Evolutionary conservation across 371 early-diverging fungal species (phyloP), one percentile per base, ranked within the genome.

Genomic region (Phascolomyces articulosus): DNA sequence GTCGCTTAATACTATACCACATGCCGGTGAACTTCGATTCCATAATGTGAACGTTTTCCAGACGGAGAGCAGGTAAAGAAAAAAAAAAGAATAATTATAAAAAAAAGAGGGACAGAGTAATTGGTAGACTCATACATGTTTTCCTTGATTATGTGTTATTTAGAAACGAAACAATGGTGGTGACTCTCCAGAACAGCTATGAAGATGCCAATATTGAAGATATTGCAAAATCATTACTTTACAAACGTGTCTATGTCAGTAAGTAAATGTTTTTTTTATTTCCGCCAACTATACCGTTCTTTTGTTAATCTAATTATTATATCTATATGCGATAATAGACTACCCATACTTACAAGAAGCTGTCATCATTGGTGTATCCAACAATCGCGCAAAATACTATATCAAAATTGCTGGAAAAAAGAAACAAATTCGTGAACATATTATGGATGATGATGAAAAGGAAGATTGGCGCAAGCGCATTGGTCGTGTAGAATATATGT

Each of bases 341-440:
- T 98, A 95, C 87, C 98, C 98, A 21, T 95, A 92, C 68, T 74
- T 97, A 57, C 79, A 81, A 63, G 96, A 98, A 70, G 91, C 89
- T 0, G 77, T 84, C 4, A 90, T 96, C 1, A 79, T 87, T n/a
- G 85, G 86, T 38, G 86, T 98, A 8, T 87, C 89, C 2, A 92
- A 94, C 71, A 86, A 79, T 21, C 54, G 75, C 23, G 85, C 87
- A 68, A 79, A 80, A 57, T 94, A 94, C 67, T 85, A 88, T 26
- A 66, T 91, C 34, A 75, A 75, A 38, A 26, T 75, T 56, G 49
- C 67, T 44, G 74, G 80, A 27, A 64, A 83, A 53, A 67, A 69
- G 62, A 64, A 74, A 58, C 63, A 71, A 38, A 73, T 86, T 21
- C 59, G 70, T 9, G 74, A 83, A 60, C 84, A 79, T 6, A 77